phyloP scores from a whole-genome alignment of 1,284 basidiomycete species.

The Lignosus rhinocerotis region DNA sequence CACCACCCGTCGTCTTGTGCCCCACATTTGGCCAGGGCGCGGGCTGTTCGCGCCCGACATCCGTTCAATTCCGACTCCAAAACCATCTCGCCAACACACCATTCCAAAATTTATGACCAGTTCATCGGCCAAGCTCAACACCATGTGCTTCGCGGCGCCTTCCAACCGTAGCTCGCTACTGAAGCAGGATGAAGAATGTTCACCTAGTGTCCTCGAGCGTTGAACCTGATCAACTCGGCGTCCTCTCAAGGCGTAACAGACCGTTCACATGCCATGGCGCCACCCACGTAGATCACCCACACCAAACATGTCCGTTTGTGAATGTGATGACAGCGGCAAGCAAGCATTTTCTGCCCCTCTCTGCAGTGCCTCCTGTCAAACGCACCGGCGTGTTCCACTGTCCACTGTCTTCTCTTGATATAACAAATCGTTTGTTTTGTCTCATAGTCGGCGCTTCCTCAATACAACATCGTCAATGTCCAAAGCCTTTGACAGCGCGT shows the following conservation, averaged over 20 bases:
- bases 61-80: neutral
- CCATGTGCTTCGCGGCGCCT: neutral
- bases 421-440: no score
- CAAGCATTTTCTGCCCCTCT: neutral
- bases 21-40: neutral
- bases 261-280: conserved; percentile 2
- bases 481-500: neutral
- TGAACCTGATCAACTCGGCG: neutral
- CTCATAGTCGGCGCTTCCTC: no score
- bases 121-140: neutral
- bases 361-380: neutral
- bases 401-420: neutral
- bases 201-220: neutral
- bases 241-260: neutral
- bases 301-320: neutral
- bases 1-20: no score
- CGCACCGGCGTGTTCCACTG: no score
- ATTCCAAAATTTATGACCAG: neutral
- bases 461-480: no score
- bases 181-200: neutral
- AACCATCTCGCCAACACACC: neutral
- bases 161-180: neutral
- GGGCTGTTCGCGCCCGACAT: neutral
- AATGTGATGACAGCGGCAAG: neutral
- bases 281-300: conserved; percentile 4